phyloP scores from a whole-genome alignment of 2,329 filamentous ascomycete species.

The Fusarium globosum region DNA sequence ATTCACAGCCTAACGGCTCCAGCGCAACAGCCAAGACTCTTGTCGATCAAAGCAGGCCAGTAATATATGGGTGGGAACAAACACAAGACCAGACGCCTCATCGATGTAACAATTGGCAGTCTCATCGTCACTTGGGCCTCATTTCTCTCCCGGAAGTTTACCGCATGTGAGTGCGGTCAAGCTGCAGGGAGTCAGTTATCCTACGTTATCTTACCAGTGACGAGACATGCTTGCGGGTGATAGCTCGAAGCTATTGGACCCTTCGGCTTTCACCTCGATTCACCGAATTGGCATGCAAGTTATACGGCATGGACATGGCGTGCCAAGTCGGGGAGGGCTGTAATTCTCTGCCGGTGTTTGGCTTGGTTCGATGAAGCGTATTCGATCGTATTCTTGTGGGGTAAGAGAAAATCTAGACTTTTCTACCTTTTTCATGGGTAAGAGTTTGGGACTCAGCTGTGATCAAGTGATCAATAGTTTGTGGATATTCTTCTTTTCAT shows the following conservation, averaged over 20 bases:
- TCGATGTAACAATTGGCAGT: neutral
- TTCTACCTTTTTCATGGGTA: slow-evolving; percentile 1
- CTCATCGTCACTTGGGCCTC: slow-evolving; percentile 13
- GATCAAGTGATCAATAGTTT: slow-evolving; percentile 25
- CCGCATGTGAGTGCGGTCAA: slow-evolving; percentile 5
- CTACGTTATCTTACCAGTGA: neutral
- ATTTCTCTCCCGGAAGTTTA: slow-evolving; percentile 20
- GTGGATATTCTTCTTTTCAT: slow-evolving; percentile 6
- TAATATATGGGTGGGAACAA: neutral
- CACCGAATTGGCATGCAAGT: slow-evolving; percentile 16
- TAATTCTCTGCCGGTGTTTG: slow-evolving; percentile 10
- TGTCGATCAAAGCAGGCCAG: slow-evolving; percentile 1
- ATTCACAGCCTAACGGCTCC: neutral
- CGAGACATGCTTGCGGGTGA: neutral
- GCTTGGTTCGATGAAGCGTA: slow-evolving; percentile 14
- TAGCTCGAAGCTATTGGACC: neutral
- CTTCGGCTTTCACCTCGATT: slow-evolving; percentile 28
- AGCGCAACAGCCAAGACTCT: neutral
- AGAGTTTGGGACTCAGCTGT: neutral
- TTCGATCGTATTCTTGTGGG: slow-evolving; percentile 13
- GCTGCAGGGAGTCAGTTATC: neutral
- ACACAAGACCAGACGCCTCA: slow-evolving; percentile 3
- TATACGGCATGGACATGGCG: slow-evolving; percentile 1
- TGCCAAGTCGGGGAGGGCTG: slow-evolving; percentile 21
- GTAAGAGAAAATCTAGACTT: slow-evolving; percentile 2